Percentiles rank a stretch among this genome's conserved stretches.
phyloP scores from a whole-genome alignment of 2,329 filamentous ascomycete species.

The Pseudocercospora fuligena region DNA sequence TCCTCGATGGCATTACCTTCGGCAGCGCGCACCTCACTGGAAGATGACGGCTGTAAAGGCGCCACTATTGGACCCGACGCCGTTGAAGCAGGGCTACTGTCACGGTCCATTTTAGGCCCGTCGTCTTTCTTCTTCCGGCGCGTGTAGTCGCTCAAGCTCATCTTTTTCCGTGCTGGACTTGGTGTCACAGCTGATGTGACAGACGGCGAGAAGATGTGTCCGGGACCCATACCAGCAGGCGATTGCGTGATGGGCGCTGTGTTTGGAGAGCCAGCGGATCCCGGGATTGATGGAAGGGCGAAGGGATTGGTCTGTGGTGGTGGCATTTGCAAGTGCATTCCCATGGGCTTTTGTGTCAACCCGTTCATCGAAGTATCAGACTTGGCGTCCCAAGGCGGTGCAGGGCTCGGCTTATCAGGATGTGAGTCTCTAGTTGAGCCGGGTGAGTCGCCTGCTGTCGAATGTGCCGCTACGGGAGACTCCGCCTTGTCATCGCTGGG shows the following conservation, averaged over 20 bases:
- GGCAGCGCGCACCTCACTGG: constrained; percentile 31
- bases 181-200: constrained; percentile 49
- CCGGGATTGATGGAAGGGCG: constrained; percentile 32
- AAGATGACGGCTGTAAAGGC: constrained; percentile 32
- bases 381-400: constrained; percentile 18
- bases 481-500: constrained; percentile 17
- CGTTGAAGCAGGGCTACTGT: constrained; percentile 39
- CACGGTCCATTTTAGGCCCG: constrained; percentile 34
- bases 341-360: constrained; percentile 25
- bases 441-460: neutral
- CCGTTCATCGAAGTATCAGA: constrained; percentile 14
- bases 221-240: constrained; percentile 32
- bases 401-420: constrained; percentile 15
- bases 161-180: constrained; percentile 53
- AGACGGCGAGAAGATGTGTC: constrained; percentile 41
- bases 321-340: constrained; percentile 42
- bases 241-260: constrained; percentile 32
- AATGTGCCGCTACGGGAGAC: neutral
- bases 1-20: constrained; percentile 35
- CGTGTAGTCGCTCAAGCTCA: constrained; percentile 58
- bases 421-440: neutral
- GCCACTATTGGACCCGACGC: constrained; percentile 34
- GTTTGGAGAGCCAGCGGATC: constrained; percentile 19
- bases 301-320: constrained; percentile 36
- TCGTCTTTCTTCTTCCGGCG: constrained; percentile 45